Percentiles rank a stretch among this genome's conserved stretches.
Evolutionary conservation across 108 stramenopile species (phyloP).

Genomic region (Skeletonema tropicum): DNA sequence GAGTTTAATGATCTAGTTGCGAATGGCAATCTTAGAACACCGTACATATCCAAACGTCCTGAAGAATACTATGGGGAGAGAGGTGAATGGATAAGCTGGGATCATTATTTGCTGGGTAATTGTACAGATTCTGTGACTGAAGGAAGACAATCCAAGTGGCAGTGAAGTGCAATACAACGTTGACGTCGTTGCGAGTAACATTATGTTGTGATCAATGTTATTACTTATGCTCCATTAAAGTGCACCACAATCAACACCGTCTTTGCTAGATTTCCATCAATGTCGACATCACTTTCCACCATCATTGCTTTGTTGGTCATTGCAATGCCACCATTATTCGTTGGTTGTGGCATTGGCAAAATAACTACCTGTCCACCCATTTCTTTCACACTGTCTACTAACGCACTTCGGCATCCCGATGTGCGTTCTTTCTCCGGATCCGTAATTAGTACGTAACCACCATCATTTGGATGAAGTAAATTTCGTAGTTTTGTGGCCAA

Average conservation of each 20-base stretch:
- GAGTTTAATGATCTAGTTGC: conserved; percentile 68
- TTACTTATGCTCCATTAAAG: conserved; percentile 9
- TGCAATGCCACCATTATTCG: conserved; percentile 12
- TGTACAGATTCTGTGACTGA: not conserved
- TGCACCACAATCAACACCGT: conserved; percentile 41
- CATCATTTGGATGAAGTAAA: conserved; percentile 24
- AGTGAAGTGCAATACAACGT: not conserved
- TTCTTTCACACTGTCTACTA: conserved; percentile 10
- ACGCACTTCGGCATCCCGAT: conserved; percentile 16
- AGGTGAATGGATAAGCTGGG: conserved; percentile 80
- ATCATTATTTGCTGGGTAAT: conserved; percentile 59
- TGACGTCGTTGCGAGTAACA: not conserved
- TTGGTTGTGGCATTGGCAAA: conserved; percentile 7
- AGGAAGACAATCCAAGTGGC: not conserved
- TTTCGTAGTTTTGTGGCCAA: conserved; percentile 29
- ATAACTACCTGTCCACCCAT: conserved; percentile 6
- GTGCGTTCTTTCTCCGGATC: conserved; percentile 36
- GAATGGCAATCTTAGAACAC: conserved; percentile 69
- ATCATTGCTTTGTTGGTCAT: not conserved
- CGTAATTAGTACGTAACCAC: conserved; percentile 31
- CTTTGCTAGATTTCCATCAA: conserved; percentile 29
- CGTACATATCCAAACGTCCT: conserved; percentile 74
- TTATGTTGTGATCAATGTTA: not conserved
- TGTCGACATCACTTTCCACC: conserved; percentile 30
- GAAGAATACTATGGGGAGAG: conserved; percentile 75